Evolutionary conservation across 2,329 filamentous ascomycete species (phyloP).

Genomic region (Sphaceloma murrayae): DNA sequence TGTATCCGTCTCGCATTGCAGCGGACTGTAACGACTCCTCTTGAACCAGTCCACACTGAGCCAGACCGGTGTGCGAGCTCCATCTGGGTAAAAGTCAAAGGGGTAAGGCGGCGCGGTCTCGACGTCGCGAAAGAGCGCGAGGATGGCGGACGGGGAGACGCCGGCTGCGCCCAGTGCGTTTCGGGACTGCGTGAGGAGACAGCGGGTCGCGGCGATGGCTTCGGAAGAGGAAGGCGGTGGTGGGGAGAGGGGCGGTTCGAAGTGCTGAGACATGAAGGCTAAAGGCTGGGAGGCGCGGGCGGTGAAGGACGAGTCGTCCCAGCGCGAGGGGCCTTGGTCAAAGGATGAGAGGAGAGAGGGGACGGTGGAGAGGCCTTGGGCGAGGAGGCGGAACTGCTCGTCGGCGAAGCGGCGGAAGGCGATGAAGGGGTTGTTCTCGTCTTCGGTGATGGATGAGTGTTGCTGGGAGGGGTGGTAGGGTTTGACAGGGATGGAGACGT

Average conservation of each 20-base stretch:
- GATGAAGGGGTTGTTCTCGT: conserved; percentile 47
- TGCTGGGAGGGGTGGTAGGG: conserved; percentile 2
- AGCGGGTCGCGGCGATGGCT: conserved; percentile 19
- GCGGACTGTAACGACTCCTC: conserved; percentile 45
- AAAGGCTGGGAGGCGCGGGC: conserved; percentile 9
- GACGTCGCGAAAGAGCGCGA: conserved; percentile 24
- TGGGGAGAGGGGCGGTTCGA: conserved; percentile 5
- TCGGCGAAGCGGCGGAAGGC: conserved; percentile 53
- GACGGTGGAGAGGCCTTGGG: conserved; percentile 37
- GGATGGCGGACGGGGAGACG: conserved; percentile 22
- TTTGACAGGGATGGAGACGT: background rate
- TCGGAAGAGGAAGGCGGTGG: conserved; percentile 17
- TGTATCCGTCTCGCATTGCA: conserved; percentile 42
- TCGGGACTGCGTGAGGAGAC: conserved; percentile 23
- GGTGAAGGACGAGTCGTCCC: conserved; percentile 10
- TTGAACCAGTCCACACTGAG: conserved; percentile 31
- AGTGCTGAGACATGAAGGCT: conserved; percentile 15
- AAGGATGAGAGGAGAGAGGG: conserved; percentile 37
- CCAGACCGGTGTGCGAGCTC: conserved; percentile 22
- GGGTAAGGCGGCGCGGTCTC: conserved; percentile 20
- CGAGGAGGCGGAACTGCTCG: conserved; percentile 45
- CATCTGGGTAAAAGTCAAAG: conserved; percentile 17
- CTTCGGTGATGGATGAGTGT: background rate
- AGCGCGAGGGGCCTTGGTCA: conserved; percentile 18
- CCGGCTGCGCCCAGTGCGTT: conserved; percentile 21